Evolutionary conservation across 208 protist genomes (phyloP).

Genomic region (Phytomonas francai): DNA sequence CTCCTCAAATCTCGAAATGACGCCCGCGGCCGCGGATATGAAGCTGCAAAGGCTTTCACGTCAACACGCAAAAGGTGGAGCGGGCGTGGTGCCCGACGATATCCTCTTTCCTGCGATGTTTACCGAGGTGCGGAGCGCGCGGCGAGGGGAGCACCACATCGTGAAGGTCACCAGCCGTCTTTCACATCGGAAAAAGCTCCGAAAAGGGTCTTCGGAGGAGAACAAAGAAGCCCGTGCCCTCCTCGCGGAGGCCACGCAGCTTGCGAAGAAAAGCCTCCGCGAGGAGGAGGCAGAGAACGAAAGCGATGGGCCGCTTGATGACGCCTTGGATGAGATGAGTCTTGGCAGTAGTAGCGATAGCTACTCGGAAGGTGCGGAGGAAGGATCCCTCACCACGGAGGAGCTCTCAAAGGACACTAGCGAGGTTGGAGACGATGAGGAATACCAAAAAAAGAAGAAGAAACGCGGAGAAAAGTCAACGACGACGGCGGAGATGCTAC

Average conservation of each 20-base stretch:
- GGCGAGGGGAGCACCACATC: slow-evolving; percentile 29
- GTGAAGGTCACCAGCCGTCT: slow-evolving; percentile 41
- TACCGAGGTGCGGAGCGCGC: slow-evolving; percentile 39
- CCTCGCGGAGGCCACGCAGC: slow-evolving; percentile 7
- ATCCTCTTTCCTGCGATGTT: slow-evolving; percentile 78
- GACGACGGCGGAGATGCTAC: too few relatives aligned
- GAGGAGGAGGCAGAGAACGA: slow-evolving; percentile 15
- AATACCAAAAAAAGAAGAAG: slow-evolving; percentile 1
- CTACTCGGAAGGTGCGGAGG: slow-evolving; percentile 13
- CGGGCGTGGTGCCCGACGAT: slow-evolving; percentile 31
- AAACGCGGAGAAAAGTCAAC: not conserved
- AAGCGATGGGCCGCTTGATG: slow-evolving; percentile 12
- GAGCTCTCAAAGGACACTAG: slow-evolving; percentile 11
- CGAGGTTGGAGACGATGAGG: slow-evolving; percentile 1
- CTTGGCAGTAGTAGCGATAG: slow-evolving; percentile 13
- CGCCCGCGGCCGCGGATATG: slow-evolving; percentile 3
- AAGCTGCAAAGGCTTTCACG: slow-evolving; percentile 6
- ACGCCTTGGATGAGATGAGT: slow-evolving; percentile 29
- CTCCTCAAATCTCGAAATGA: slow-evolving; percentile 41
- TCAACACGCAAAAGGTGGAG: not conserved
- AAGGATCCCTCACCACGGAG: slow-evolving; percentile 8
- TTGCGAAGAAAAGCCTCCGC: slow-evolving; percentile 22
- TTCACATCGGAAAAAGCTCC: slow-evolving; percentile 22
- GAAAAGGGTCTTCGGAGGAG: slow-evolving; percentile 28
- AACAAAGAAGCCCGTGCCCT: slow-evolving; percentile 3